These are phyloP conservation scores for Protomyces macrosporus DNA, from an alignment of 1,139 yeast species.

Conservation along the genomic window DNA sequence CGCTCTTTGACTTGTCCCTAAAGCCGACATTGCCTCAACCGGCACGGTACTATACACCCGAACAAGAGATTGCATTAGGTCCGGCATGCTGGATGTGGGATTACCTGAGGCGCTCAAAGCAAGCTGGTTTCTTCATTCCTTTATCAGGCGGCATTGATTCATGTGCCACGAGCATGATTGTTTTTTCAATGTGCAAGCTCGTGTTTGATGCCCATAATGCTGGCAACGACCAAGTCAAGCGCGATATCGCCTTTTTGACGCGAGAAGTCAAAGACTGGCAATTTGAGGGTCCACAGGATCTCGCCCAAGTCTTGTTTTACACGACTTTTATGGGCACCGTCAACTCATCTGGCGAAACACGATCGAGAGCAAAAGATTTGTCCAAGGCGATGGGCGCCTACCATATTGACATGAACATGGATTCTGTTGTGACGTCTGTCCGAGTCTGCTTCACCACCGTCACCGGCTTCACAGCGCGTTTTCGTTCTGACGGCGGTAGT, in stretches of 20 bases:
- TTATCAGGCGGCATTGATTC: conserved; percentile 96
- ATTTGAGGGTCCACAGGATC: conserved; percentile 5
- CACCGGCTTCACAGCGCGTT: conserved; percentile 82
- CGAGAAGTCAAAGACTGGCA: conserved; percentile 61
- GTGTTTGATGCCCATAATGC: conserved; percentile 62
- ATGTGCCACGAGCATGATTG: conserved; percentile 94
- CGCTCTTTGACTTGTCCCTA: conserved; percentile 58
- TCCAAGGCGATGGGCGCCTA: conserved; percentile 76
- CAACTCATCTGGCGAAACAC: conserved; percentile 83
- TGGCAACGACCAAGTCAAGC: conserved; percentile 55
- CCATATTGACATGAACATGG: conserved; percentile 91
- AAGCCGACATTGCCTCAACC: conserved; percentile 51
- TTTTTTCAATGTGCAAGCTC: conserved; percentile 85
- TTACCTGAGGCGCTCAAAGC: conserved; percentile 78
- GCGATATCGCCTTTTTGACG: conserved; percentile 72
- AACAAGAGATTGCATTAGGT: conserved; percentile 93
- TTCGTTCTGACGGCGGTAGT: conserved; percentile 89
- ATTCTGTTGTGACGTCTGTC: conserved; percentile 67
- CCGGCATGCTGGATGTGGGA: conserved; percentile 99
- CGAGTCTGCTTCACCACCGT: conserved; percentile 74
- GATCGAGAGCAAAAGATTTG: conserved; percentile 72
- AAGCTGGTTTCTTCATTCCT: conserved; percentile 89
- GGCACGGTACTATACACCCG: conserved; percentile 69
- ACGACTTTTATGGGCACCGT: conserved; percentile 94
- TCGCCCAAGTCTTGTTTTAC: conserved; percentile 66